Conservation (phyloP, 1,284 basidiomycete genomes). For the Trichosporon sp. region DNA sequence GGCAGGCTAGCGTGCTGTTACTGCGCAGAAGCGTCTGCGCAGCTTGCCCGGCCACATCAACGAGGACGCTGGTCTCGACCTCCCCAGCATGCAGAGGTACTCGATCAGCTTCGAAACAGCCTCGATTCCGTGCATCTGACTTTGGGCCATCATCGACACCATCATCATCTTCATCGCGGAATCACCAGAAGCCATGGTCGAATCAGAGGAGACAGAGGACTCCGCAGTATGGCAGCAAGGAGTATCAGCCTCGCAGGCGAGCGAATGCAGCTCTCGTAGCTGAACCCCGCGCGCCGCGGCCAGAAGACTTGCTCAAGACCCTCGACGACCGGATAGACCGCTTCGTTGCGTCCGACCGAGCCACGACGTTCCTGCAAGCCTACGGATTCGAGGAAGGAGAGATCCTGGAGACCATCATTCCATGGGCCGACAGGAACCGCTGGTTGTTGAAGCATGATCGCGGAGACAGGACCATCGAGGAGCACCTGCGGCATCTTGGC, state of each 20-base stretch:
- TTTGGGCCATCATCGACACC: no score
- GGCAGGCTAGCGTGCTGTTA: not conserved
- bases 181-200: not conserved
- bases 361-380: not conserved
- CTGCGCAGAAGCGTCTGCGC: not conserved
- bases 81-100: not conserved
- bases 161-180: not conserved
- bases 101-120: not conserved
- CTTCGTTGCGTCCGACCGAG: not conserved
- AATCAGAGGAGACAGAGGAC: not conserved
- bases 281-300: not conserved
- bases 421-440: conserved; percentile 4
- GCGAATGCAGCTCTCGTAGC: not conserved
- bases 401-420: not conserved
- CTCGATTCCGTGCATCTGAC: not conserved
- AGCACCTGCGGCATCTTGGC: conserved; percentile 16
- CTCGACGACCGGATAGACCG: not conserved
- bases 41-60: not conserved
- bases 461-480: conserved; percentile 6
- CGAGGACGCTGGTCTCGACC: not conserved
- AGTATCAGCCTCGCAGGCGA: not conserved
- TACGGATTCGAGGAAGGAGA: not conserved
- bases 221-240: not conserved
- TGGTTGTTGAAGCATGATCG: conserved; percentile 3
- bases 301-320: not conserved